phyloP scores from a whole-genome alignment of 148 eudicot genomes.

The Polygonum aviculare region DNA sequence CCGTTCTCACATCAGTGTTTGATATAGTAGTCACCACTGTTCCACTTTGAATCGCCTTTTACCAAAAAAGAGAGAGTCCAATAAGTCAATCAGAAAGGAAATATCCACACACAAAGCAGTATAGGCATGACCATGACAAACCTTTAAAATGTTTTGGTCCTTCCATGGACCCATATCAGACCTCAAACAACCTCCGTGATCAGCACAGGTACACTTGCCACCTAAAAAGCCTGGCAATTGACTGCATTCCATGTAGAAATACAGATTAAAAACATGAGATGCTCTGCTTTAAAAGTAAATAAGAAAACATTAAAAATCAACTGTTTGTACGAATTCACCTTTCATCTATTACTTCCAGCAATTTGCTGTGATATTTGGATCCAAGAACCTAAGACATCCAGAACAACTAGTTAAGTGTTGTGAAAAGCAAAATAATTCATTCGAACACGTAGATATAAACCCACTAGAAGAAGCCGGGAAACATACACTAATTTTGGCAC shows the following conservation, averaged over 20 bases:
- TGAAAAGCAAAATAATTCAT: neutral
- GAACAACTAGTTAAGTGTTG: neutral
- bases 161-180: constrained; percentile 92
- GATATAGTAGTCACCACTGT: constrained; percentile 32
- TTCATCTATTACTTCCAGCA: constrained; percentile 68
- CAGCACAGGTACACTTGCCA: constrained; percentile 68
- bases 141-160: constrained; percentile 57
- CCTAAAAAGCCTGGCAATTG: constrained; percentile 81
- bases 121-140: constrained; percentile 9
- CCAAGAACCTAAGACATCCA: constrained; percentile 56
- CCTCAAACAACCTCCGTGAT: constrained; percentile 69
- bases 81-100: neutral
- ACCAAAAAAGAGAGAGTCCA: neutral
- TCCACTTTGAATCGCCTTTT: constrained; percentile 33
- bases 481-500: constrained; percentile 75
- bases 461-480: constrained; percentile 1
- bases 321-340: constrained; percentile 28
- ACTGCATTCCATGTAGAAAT: constrained; percentile 29
- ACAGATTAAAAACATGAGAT: neutral
- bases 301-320: neutral
- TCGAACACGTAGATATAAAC: neutral
- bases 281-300: neutral
- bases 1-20: constrained; percentile 28
- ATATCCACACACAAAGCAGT: neutral
- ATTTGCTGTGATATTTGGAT: constrained; percentile 59